phyloP scores from a whole-genome alignment of 2,329 filamentous ascomycete species.

The Diatrype stigma region DNA sequence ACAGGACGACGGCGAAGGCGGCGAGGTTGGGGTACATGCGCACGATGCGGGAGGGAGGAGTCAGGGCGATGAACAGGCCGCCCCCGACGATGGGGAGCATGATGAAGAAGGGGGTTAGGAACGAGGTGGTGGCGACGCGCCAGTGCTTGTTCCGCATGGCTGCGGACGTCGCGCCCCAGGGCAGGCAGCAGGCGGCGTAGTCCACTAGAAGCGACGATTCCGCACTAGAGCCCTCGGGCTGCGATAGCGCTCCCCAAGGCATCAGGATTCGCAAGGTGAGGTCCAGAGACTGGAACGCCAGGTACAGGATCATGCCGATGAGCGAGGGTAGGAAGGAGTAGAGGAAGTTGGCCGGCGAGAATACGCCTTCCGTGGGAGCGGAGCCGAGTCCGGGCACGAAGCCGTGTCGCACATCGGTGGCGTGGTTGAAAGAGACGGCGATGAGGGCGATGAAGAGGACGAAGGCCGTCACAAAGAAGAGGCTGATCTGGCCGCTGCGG shows the following conservation, averaged over 20 bases:
- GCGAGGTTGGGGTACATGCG: conserved; percentile 70
- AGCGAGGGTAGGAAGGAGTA: conserved; percentile 73
- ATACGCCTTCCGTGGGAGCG: conserved; percentile 57
- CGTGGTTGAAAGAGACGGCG: conserved; percentile 72
- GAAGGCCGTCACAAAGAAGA: conserved; percentile 58
- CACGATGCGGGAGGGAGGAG: conserved; percentile 46
- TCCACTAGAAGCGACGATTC: conserved; percentile 63
- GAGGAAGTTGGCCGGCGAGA: conserved; percentile 83
- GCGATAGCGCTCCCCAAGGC: conserved; percentile 62
- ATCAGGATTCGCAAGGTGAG: conserved; percentile 61
- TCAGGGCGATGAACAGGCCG: conserved; percentile 71
- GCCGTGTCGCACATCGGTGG: conserved; percentile 60
- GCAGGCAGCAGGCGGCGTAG: conserved; percentile 64
- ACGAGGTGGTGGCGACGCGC: conserved; percentile 58
- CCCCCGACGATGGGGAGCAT: conserved; percentile 65
- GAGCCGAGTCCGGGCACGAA: conserved; percentile 68
- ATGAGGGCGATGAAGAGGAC: conserved; percentile 67
- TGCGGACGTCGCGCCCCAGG: conserved; percentile 54
- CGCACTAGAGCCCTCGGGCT: conserved; percentile 55
- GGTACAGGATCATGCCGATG: conserved; percentile 62
- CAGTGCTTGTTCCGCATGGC: conserved; percentile 60
- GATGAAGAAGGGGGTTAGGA: conserved; percentile 55
- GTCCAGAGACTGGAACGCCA: conserved; percentile 65
- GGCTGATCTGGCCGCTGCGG: conserved; percentile 59
- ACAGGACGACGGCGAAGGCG: conserved; percentile 69